phyloP scores from a whole-genome alignment of 2,329 filamentous ascomycete species.

The Talaromyces albobiverticillius region DNA sequence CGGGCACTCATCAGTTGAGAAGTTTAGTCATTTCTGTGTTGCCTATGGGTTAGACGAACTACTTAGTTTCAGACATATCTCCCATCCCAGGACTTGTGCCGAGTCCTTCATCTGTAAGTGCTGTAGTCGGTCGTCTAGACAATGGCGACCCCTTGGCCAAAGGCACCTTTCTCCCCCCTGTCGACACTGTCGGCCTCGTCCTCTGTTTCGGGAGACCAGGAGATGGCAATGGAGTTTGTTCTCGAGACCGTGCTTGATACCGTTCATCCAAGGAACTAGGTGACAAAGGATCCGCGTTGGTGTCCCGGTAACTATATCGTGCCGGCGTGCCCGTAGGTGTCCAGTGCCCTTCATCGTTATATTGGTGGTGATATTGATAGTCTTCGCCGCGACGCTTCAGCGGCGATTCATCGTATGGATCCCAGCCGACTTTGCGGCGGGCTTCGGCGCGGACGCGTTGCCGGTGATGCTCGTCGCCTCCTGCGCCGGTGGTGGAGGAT shows the following conservation, averaged over 20 bases:
- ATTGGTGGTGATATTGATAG: constrained; percentile 55
- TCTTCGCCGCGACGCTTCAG: constrained; percentile 65
- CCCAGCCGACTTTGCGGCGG: constrained; percentile 62
- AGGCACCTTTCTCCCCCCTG: constrained; percentile 9
- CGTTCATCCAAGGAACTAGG: constrained; percentile 16
- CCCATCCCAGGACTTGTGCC: constrained; percentile 25
- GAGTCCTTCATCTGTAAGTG: constrained; percentile 28
- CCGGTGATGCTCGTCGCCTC: constrained; percentile 59
- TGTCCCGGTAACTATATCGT: constrained; percentile 21
- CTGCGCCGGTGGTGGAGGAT: constrained; percentile 63
- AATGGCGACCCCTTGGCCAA: constrained; percentile 32
- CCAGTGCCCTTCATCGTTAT: constrained; percentile 20
- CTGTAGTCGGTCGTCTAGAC: constrained; percentile 27
- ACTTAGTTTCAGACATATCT: constrained; percentile 1
- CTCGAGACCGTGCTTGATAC: constrained; percentile 27
- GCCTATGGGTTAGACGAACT: no score
- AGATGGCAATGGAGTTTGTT: constrained; percentile 29
- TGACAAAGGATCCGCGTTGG: constrained; percentile 25
- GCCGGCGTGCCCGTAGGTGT: constrained; percentile 22
- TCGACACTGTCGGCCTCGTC: not conserved
- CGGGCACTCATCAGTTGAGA: no score
- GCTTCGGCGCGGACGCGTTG: constrained; percentile 61
- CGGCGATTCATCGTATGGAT: constrained; percentile 69
- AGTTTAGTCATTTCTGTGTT: no score
- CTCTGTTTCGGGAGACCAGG: constrained; percentile 8